Base-by-base conservation (phyloP, 176 grass and related monocot genomes). In the Neostapfia colusana region DNA sequence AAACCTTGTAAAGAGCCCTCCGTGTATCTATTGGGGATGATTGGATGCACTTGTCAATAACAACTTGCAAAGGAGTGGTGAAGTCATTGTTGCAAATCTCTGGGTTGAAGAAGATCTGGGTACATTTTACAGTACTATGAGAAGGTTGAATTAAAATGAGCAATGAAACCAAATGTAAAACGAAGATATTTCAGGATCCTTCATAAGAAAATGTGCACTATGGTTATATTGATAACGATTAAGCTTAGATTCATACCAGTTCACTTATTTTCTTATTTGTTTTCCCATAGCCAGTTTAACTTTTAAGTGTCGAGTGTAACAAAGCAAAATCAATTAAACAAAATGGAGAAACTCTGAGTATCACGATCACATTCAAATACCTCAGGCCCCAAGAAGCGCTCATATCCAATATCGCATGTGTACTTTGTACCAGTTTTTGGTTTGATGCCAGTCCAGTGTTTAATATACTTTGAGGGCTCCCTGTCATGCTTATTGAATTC, bases 401-500 rank as follows among this genome's bases (percentile, higher is more conserved):
- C 95, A 78, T 99, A 99, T 86, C 95, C 95, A 75, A 95, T 79
- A 51, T 95, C 91, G 18, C 91, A 95, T 5, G 91, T 86, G 81
- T 95, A 99, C 56, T 81, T 78, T 63, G 85, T 63, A 62, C 95
- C 83, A 39, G 87, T 99, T 83, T 90, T 99, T 44, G 89, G 89
- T 87, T 99, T 99, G 82, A 86, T 70, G 28, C 95, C 91, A 73
- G 64, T 85, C 87, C 87, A 95, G 56, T 83, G 89, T 73, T 99
- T 99, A 68, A 85, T 82, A 50, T 90, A 99, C 83, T 92, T 99
- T 56, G 89, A 69, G 54, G 95, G 91, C 35, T 99, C 91, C 55
- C 79, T 95, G 67, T 99, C 95, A 82, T 99, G 89, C 48, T 92
- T 99, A 85, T 99, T 99, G 69, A 99, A 99, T 81, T 99, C 91